These are phyloP conservation scores for Adansonia gregorii DNA, from an alignment of 441 rosid species.

Conservation along the genomic window DNA sequence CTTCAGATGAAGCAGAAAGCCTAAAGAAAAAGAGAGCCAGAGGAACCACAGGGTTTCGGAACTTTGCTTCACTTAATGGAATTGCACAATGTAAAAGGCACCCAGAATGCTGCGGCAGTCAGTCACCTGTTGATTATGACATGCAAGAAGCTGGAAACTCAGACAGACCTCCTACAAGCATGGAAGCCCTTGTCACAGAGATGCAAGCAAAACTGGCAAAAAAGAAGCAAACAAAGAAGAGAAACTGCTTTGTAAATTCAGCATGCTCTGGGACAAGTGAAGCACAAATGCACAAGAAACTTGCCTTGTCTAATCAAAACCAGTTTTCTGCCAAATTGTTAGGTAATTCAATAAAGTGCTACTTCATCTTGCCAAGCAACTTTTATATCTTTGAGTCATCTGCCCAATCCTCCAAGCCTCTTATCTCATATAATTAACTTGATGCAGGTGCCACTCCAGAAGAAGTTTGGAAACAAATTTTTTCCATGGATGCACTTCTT, in stretches of 20 bases:
- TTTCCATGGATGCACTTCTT: conserved; percentile 42
- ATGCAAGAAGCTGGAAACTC: conserved; percentile 31
- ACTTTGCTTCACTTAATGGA: conserved; percentile 50
- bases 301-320: conserved; percentile 36
- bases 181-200: conserved; percentile 44
- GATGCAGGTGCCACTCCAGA: conserved; percentile 57
- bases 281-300: conserved; percentile 43
- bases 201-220: conserved; percentile 44
- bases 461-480: conserved; percentile 37
- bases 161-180: conserved; percentile 35
- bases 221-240: conserved; percentile 57
- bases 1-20: conserved; percentile 38
- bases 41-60: conserved; percentile 48
- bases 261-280: conserved; percentile 35
- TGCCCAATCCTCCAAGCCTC: conserved; percentile 19
- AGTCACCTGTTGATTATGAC: conserved; percentile 30
- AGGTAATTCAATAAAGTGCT: conserved; percentile 48
- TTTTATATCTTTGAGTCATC: conserved; percentile 8
- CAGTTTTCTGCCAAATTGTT: conserved; percentile 36
- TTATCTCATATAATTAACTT: conserved; percentile 31
- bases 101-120: conserved; percentile 32
- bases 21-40: conserved; percentile 59
- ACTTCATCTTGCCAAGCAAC: neutral
- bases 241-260: conserved; percentile 35
- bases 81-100: conserved; percentile 30